These are phyloP conservation scores for Mucor velutinosus DNA, from an alignment of 371 early-diverging fungal species.

Conservation along the genomic window DNA sequence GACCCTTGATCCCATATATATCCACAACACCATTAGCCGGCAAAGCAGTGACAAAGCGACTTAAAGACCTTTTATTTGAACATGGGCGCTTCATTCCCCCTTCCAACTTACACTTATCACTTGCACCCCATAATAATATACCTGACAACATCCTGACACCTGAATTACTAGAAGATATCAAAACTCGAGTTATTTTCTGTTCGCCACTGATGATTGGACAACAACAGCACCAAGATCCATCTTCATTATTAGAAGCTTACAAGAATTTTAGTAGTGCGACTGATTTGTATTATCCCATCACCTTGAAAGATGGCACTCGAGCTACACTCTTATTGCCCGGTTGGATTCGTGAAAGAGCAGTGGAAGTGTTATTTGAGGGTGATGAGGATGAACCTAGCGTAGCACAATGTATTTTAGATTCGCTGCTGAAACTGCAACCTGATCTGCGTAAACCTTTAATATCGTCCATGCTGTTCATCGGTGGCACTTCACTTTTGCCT, in stretches of 20 bases:
- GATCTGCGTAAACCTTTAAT: constrained; percentile 76
- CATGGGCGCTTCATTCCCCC: constrained; percentile 56
- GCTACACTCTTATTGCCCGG: constrained; percentile 73
- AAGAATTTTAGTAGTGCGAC: constrained; percentile 61
- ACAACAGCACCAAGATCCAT: constrained; percentile 35
- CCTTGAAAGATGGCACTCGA: constrained; percentile 48
- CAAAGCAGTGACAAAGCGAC: constrained; percentile 55
- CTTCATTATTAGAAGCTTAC: constrained; percentile 47
- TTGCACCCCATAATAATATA: constrained; percentile 50
- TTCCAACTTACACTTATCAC: constrained; percentile 45
- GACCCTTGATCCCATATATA: constrained; percentile 73
- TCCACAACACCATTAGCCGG: constrained; percentile 78
- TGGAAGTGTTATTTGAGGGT: constrained; percentile 83
- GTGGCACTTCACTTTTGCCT: constrained; percentile 80
- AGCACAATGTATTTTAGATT: constrained; percentile 61
- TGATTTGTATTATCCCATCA: constrained; percentile 55
- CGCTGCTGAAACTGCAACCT: constrained; percentile 66
- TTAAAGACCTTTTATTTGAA: constrained; percentile 60
- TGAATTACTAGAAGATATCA: constrained; percentile 73
- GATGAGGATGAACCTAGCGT: constrained; percentile 73
- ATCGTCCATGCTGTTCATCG: constrained; percentile 70
- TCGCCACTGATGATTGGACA: constrained; percentile 55
- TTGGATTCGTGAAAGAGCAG: constrained; percentile 86
- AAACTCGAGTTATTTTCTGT: constrained; percentile 70
- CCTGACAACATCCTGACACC: constrained; percentile 43